Evolutionary conservation across 1,139 yeast genomes (phyloP).

Genomic region (Debaryomyces coudertii): DNA sequence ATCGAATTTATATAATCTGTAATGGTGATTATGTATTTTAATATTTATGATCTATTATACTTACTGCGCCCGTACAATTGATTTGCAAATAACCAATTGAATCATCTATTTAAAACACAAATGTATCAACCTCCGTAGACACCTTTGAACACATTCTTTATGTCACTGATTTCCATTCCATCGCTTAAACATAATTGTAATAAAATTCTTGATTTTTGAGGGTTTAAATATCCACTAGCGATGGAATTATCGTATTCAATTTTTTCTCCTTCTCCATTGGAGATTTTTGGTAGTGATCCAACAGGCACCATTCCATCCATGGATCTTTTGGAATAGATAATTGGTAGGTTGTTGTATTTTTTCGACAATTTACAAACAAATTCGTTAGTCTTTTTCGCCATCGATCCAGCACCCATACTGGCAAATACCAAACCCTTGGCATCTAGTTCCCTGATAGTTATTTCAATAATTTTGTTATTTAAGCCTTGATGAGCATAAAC

Average conservation of each 20-base stretch:
- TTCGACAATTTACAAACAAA: constrained; percentile 35
- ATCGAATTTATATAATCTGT: background rate
- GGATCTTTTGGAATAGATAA: constrained; percentile 65
- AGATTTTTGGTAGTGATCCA: constrained; percentile 37
- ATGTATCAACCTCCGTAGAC: constrained; percentile 27
- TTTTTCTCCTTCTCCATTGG: constrained; percentile 14
- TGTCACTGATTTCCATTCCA: constrained; percentile 41
- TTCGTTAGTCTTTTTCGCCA: constrained; percentile 54
- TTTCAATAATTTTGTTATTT: constrained; percentile 48
- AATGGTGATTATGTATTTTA: background rate
- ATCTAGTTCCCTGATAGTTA: constrained; percentile 46
- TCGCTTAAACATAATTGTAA: constrained; percentile 59
- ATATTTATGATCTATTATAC: background rate
- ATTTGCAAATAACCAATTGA: background rate
- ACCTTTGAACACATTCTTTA: constrained; percentile 51
- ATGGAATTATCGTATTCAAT: constrained; percentile 21
- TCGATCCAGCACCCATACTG: constrained; percentile 73
- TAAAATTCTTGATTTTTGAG: constrained; percentile 65
- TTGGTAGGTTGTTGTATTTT: constrained; percentile 46
- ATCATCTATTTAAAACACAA: background rate
- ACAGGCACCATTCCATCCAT: constrained; percentile 58
- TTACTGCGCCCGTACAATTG: background rate
- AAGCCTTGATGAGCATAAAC: constrained; percentile 66
- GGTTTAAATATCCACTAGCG: constrained; percentile 70
- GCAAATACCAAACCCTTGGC: constrained; percentile 63